phyloP scores from a whole-genome alignment of 768 basidiomycete genomes.

The Leccinellum albellum region DNA sequence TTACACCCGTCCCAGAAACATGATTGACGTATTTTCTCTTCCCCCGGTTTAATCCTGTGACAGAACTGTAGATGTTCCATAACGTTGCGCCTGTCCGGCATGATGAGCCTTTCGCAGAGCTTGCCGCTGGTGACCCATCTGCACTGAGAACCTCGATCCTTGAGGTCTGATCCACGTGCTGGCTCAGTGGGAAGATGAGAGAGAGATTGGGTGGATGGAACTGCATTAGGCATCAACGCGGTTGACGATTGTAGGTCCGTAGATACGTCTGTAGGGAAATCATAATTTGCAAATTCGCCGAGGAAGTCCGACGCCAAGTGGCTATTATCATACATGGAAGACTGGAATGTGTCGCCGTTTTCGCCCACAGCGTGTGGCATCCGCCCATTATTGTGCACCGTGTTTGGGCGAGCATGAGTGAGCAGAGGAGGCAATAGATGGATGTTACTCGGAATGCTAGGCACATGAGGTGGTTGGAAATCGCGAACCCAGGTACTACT shows the following conservation, averaged over 20 bases:
- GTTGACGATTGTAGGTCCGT: background rate
- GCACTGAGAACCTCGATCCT: background rate
- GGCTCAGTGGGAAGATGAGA: background rate
- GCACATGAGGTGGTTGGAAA: background rate
- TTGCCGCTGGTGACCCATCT: conserved; percentile 10
- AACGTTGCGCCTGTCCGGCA: conserved; percentile 14
- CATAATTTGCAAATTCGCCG: background rate
- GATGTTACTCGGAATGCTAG: background rate
- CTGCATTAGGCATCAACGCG: background rate
- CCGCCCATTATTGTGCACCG: background rate
- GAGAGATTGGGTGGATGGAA: background rate
- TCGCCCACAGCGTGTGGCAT: background rate
- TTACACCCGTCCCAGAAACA: conserved; percentile 22
- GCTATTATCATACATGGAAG: background rate
- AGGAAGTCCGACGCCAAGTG: background rate
- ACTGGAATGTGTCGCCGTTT: background rate
- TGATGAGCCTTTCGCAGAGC: conserved; percentile 1
- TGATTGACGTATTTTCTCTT: conserved; percentile 11
- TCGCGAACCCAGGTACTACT: background rate
- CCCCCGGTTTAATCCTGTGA: conserved; percentile 15
- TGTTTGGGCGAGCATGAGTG: background rate
- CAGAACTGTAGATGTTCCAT: conserved; percentile 10
- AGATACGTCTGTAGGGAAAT: background rate
- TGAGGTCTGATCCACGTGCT: background rate
- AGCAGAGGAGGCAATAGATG: background rate